Percentiles rank a stretch among this genome's conserved stretches.
These are phyloP conservation scores for Aurantiochytrium sp. DNA, from an alignment of 108 stramenopile genomes.

Conservation along the genomic window DNA sequence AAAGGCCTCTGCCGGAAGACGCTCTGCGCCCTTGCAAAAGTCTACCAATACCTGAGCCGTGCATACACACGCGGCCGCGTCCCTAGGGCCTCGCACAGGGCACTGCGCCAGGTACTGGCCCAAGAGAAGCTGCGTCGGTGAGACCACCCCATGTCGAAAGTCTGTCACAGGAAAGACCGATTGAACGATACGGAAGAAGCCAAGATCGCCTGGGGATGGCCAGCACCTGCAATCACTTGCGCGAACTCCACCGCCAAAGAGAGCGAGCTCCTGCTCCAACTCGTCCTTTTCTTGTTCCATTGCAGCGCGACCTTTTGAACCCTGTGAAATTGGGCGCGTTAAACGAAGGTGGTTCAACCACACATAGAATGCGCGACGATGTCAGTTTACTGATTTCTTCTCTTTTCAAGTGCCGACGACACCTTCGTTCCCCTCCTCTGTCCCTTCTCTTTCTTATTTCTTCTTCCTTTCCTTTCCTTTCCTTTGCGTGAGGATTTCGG, in stretches of 20 bases:
- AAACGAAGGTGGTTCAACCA: not conserved
- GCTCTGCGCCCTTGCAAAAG: not conserved
- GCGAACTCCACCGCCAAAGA: not conserved
- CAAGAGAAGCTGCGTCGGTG: not conserved
- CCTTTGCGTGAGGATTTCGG: not conserved
- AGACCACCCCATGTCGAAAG: not conserved
- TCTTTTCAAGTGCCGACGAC: too few relatives aligned
- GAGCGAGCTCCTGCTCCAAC: not conserved
- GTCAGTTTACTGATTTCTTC: too few relatives aligned
- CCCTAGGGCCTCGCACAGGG: not conserved
- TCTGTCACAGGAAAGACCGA: not conserved
- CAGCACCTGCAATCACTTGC: not conserved
- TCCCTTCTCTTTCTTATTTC: not conserved
- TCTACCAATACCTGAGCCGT: not conserved
- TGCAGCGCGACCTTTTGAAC: not conserved
- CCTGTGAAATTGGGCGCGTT: not conserved
- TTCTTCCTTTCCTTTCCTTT: not conserved
- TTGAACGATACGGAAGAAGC: not conserved
- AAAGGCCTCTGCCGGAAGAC: not conserved
- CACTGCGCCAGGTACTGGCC: not conserved
- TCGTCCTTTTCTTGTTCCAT: conserved; percentile 11
- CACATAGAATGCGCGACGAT: not conserved
- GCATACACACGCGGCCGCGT: not conserved
- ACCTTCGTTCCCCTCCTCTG: too few relatives aligned
- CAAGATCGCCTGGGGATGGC: not conserved